phyloP scores from a whole-genome alignment of 805 yeast genomes.

The Metschnikowia sp. region DNA sequence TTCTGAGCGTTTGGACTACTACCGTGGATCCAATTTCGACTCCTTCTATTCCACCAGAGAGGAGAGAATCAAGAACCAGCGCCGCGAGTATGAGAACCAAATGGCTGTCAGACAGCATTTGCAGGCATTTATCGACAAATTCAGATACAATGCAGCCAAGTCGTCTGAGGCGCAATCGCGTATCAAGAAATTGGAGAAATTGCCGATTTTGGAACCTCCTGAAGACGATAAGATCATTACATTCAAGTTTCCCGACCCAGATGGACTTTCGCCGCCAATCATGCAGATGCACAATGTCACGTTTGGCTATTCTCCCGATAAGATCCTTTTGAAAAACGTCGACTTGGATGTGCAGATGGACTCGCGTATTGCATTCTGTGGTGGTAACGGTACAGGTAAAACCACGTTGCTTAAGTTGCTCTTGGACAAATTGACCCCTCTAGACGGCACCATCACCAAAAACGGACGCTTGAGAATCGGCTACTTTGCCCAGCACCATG shows the following conservation, averaged over 20 bases:
- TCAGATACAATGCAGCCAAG: slow-evolving; percentile 95
- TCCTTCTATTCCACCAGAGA: slow-evolving; percentile 89
- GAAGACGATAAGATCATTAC: slow-evolving; percentile 83
- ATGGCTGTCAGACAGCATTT: slow-evolving; percentile 93
- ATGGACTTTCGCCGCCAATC: slow-evolving; percentile 87
- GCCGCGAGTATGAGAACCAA: slow-evolving; percentile 95
- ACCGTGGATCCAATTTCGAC: slow-evolving; percentile 91
- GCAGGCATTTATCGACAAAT: slow-evolving; percentile 93
- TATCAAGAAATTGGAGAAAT: slow-evolving; percentile 91
- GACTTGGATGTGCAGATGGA: slow-evolving; percentile 90
- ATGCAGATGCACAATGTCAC: slow-evolving; percentile 82
- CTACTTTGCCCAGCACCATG: slow-evolving; percentile 97
- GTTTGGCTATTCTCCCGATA: slow-evolving; percentile 73
- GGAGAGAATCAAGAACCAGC: slow-evolving; percentile 89
- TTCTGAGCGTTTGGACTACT: slow-evolving; percentile 93
- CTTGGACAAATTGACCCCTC: slow-evolving; percentile 73
- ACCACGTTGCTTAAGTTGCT: slow-evolving; percentile 87
- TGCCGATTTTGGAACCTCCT: slow-evolving; percentile 91
- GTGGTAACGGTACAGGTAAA: slow-evolving; percentile 99
- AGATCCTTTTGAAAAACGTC: slow-evolving; percentile 67
- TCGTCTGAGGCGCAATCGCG: slow-evolving; percentile 97
- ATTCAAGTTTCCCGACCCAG: slow-evolving; percentile 95
- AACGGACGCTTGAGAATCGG: slow-evolving; percentile 90
- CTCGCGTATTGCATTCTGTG: slow-evolving; percentile 93
- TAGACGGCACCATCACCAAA: slow-evolving; percentile 71